Base-by-base conservation (phyloP, 805 yeast genomes). In the Candida odintsovae region DNA sequence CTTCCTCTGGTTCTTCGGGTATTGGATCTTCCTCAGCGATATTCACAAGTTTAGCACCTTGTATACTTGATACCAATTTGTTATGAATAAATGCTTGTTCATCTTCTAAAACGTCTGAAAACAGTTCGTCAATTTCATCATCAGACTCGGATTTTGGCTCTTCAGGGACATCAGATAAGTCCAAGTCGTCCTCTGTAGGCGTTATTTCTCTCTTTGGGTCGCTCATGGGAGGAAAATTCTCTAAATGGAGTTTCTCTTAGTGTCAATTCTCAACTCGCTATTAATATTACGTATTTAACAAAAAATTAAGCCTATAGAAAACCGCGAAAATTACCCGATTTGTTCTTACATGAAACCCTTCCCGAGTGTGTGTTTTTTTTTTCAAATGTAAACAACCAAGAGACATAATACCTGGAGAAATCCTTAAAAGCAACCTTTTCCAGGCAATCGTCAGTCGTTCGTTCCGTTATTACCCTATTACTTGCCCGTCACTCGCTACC, bases 111-210 rank as follows among this genome's bases (percentile, higher is more conserved):
- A 53, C 20, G n/a, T 46, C 36, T 9, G 45, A n/a, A 23, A 44
- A 49, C 4, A 22, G 22, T 21, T 53, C 51, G 9, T 44, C 42
- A 7, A 23, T 40, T 12, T 42, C 52, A 2, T 47, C 51, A 9
- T 54, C 57, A 13, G 50, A 46, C 12, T 50, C 51, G 1, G 51
- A 59, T 2, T 53, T 45, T 5, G 53, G 62, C 19, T 57, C 62
- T 58, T 56, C 54, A 16, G 64, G 63, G 3, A 61, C 63, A 43
- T 61, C 65, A 11, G 64, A 59, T 9, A 61, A 49, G 16, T 59
- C 61, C 16, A 61, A 39, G 10, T 58, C 62, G 11, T 55, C 58
- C 4, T 54, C 53, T 6, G 47, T 46, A 9, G 36, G 36, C 6
- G 36, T 33, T 4, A 33, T 12, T 18, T 49, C 44, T 13, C 20